Conservation (phyloP, 768 basidiomycete species). For the Boletus subparvulus region DNA sequence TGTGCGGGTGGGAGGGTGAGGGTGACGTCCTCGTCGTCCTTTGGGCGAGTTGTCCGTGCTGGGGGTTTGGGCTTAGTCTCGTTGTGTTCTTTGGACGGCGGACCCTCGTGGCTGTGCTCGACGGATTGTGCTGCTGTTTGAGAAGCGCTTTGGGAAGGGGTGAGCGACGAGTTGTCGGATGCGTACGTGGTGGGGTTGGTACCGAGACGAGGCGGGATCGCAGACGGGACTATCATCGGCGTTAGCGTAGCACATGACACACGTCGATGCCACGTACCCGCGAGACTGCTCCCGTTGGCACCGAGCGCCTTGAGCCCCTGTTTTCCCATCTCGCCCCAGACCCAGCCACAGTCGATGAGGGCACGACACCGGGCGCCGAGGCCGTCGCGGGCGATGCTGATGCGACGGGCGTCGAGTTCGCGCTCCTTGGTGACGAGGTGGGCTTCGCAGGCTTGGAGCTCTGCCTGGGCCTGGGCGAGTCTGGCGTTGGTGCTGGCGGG, state of each 20-base stretch:
- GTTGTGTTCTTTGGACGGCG: constrained; percentile 3
- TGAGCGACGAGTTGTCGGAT: constrained; percentile 63
- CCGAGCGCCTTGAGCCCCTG: constrained; percentile 45
- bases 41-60: neutral
- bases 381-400: constrained; percentile 59
- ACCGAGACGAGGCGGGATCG: constrained; percentile 4
- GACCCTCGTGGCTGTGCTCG: constrained; percentile 16
- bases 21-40: constrained; percentile 7
- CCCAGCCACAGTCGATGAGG: constrained; percentile 65
- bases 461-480: constrained; percentile 64
- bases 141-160: constrained; percentile 77
- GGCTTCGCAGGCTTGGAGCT: constrained; percentile 80
- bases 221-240: neutral
- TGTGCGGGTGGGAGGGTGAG: constrained; percentile 27
- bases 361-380: constrained; percentile 62
- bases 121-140: constrained; percentile 38
- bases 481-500: constrained; percentile 38
- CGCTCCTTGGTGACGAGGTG: constrained; percentile 70
- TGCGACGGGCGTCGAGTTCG: constrained; percentile 53
- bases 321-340: constrained; percentile 67
- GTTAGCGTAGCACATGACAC: neutral
- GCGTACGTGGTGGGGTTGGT: constrained; percentile 28
- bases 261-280: neutral
- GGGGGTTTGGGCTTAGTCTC: neutral
- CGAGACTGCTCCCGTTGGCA: neutral